Conservation (phyloP, 495 filamentous ascomycete genomes). For the Xylaria curta region DNA sequence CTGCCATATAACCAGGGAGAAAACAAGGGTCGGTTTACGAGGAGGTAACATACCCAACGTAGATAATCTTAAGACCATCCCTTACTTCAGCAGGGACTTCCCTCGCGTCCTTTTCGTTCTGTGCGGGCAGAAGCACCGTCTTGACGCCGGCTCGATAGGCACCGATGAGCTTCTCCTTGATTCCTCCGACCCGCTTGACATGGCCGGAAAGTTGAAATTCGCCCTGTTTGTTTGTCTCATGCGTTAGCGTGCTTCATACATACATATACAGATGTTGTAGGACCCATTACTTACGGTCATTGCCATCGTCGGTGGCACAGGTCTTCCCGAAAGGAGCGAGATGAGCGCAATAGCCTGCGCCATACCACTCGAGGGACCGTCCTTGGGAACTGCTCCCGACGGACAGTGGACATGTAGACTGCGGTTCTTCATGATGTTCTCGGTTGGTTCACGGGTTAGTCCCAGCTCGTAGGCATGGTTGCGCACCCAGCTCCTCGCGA, state of each 20-base stretch:
- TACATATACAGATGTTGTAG: slow-evolving; percentile 9
- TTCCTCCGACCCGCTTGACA: slow-evolving; percentile 88
- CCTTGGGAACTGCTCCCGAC: slow-evolving; percentile 93
- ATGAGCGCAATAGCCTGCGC: slow-evolving; percentile 94
- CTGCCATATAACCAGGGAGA: not conserved
- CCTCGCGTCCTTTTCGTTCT: slow-evolving; percentile 92
- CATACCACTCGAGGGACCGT: slow-evolving; percentile 85
- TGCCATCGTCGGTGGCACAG: slow-evolving; percentile 89
- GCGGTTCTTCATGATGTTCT: slow-evolving; percentile 95
- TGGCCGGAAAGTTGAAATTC: slow-evolving; percentile 89
- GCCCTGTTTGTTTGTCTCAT: slow-evolving; percentile 62
- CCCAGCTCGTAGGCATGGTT: slow-evolving; percentile 93
- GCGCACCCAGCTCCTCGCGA: slow-evolving; percentile 95
- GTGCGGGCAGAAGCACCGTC: slow-evolving; percentile 85
- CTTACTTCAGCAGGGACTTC: slow-evolving; percentile 91
- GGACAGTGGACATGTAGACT: slow-evolving; percentile 97
- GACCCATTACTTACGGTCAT: slow-evolving; percentile 71
- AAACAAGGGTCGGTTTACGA: slow-evolving; percentile 17
- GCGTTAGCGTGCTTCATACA: slow-evolving; percentile 36
- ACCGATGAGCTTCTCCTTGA: slow-evolving; percentile 98
- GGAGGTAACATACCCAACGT: slow-evolving; percentile 71
- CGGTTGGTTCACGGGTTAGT: slow-evolving; percentile 75
- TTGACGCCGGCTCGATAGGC: slow-evolving; percentile 93
- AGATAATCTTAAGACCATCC: slow-evolving; percentile 85
- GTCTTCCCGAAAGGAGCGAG: slow-evolving; percentile 85